phyloP scores from a whole-genome alignment of 2,329 filamentous ascomycete species.

The Dendrostoma leiphaemia region DNA sequence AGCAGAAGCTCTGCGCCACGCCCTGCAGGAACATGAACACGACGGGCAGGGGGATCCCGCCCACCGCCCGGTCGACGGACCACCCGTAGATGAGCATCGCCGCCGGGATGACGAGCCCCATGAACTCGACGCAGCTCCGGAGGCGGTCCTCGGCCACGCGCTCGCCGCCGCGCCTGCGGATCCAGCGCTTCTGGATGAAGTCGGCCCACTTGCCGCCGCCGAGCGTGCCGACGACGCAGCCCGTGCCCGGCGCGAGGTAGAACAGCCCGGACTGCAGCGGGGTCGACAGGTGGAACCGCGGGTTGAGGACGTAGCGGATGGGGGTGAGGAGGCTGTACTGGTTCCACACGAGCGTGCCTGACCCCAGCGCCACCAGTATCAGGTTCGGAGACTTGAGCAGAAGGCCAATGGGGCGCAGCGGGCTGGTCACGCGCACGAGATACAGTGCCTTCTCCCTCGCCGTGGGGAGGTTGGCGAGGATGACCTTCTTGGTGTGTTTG shows the following conservation, averaged over 20 bases:
- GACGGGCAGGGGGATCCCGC: conserved; percentile 52
- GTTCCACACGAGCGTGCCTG: conserved; percentile 64
- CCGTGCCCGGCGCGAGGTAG: conserved; percentile 67
- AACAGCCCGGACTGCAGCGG: conserved; percentile 68
- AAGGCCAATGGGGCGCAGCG: not conserved
- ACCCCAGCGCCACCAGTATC: conserved; percentile 54
- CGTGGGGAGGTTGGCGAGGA: conserved; percentile 19
- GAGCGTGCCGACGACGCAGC: conserved; percentile 65
- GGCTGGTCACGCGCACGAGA: conserved; percentile 3
- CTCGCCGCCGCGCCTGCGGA: conserved; percentile 45
- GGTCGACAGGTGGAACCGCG: conserved; percentile 61
- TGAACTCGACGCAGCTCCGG: conserved; percentile 56
- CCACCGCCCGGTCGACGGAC: conserved; percentile 35
- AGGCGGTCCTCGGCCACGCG: conserved; percentile 70
- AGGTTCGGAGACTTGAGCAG: conserved; percentile 31
- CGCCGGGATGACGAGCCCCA: conserved; percentile 56
- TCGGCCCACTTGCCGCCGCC: conserved; percentile 68
- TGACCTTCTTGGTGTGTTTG: conserved; percentile 24
- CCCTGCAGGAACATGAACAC: conserved; percentile 68
- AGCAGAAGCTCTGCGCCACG: conserved; percentile 66
- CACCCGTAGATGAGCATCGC: conserved; percentile 72
- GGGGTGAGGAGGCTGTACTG: conserved; percentile 67
- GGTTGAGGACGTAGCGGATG: conserved; percentile 69
- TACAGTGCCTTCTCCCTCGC: conserved; percentile 2
- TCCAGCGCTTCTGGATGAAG: conserved; percentile 58